These are phyloP conservation scores for Fraxinus velutina DNA, from an alignment of 305 asterid species.

Conservation along the genomic window DNA sequence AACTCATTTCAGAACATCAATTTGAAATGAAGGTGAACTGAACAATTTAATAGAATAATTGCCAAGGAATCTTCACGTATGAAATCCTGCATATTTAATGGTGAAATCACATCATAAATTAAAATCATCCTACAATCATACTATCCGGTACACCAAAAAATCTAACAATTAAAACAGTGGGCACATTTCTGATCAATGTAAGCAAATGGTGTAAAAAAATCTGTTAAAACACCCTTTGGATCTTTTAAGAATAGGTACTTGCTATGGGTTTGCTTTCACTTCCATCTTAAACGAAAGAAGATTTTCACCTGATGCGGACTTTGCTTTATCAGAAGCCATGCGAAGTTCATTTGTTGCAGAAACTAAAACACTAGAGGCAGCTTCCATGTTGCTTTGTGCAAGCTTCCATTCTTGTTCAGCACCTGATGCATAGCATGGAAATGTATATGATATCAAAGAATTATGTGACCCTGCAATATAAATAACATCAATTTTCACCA, in stretches of 20 bases:
- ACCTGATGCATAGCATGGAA: slow-evolving; percentile 50
- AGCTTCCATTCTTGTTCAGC: slow-evolving; percentile 94
- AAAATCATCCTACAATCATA: slow-evolving; percentile 4
- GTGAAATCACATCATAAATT: slow-evolving; percentile 1
- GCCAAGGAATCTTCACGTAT: neutral
- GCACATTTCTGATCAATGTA: slow-evolving; percentile 4
- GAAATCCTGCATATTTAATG: neutral
- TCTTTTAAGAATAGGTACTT: slow-evolving; percentile 12
- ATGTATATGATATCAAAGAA: slow-evolving; percentile 26
- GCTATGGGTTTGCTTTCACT: slow-evolving; percentile 17
- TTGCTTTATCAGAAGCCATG: slow-evolving; percentile 69
- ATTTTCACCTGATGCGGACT: slow-evolving; percentile 79
- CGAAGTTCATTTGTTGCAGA: slow-evolving; percentile 83
- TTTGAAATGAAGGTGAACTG: neutral
- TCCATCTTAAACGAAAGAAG: slow-evolving; percentile 22
- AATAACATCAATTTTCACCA: slow-evolving; percentile 17
- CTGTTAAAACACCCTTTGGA: slow-evolving; percentile 16
- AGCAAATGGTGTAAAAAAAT: slow-evolving; percentile 18
- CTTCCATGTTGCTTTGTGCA: slow-evolving; percentile 89
- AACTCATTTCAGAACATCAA: neutral
- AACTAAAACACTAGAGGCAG: slow-evolving; percentile 77
- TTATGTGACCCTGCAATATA: slow-evolving; percentile 19
- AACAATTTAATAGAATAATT: slow-evolving; percentile 8
- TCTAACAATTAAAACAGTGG: neutral
- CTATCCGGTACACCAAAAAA: slow-evolving; percentile 15